Conservation (phyloP, 1,284 basidiomycete genomes). For the Pascua guehoae region DNA sequence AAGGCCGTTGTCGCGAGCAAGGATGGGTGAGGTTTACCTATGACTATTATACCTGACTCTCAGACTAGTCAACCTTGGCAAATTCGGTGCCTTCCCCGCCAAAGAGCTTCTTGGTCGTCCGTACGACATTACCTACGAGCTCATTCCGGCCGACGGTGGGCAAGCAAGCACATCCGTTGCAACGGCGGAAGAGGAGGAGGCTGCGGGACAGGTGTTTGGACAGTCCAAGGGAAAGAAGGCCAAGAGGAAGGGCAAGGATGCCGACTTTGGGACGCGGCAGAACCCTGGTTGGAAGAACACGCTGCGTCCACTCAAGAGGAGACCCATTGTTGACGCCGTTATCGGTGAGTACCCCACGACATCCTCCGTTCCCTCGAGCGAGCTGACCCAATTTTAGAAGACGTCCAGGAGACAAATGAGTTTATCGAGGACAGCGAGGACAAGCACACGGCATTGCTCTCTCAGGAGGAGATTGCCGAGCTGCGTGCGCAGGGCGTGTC, state of each 20-base stretch:
- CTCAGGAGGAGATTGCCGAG: constrained; percentile 71
- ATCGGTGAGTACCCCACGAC: constrained; percentile 28
- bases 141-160: constrained; percentile 24
- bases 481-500: constrained; percentile 51
- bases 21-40: constrained; percentile 34
- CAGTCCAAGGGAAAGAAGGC: constrained; percentile 33
- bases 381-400: constrained; percentile 28
- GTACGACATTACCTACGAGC: constrained; percentile 54
- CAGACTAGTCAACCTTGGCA: constrained; percentile 50
- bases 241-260: constrained; percentile 29
- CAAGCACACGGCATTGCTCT: constrained; percentile 61
- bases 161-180: not conserved
- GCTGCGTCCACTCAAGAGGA: constrained; percentile 33
- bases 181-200: constrained; percentile 10
- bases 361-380: no score
- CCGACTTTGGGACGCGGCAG: constrained; percentile 9
- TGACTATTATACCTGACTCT: not conserved
- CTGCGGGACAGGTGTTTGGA: constrained; percentile 19
- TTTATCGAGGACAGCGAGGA: constrained; percentile 59
- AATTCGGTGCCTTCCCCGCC: constrained; percentile 51
- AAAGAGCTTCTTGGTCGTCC: constrained; percentile 47
- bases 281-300: constrained; percentile 40
- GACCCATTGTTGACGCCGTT: constrained; percentile 37
- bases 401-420: constrained; percentile 47
- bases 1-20: constrained; percentile 48